Base-by-base conservation (phyloP, 2,329 filamentous ascomycete genomes). In the Sordariomycetes sp. region DNA sequence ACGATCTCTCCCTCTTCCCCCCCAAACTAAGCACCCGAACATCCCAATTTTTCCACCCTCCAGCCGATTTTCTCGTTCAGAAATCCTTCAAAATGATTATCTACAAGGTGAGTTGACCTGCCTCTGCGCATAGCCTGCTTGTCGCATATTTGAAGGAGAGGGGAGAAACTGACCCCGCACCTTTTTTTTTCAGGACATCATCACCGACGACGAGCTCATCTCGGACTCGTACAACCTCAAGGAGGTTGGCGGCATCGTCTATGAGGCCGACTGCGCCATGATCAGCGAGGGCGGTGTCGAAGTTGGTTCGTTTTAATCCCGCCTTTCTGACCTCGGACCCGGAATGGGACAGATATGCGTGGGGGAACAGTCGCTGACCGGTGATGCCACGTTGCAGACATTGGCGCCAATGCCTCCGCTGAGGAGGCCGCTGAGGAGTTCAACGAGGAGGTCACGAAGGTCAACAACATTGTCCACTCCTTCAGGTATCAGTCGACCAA, bases 401-500 rank as follows among this genome's bases (percentile, higher is more conserved):
- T 82, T 69, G 94, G 94, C 74, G 94, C 92, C 80, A 99, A 99
- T 77, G 89, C 94, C 67, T 97, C 93, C 67, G 92, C 94, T 62
- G 94, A 97, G 80, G 93, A 88, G 72, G 89, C 79, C 59, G 89
- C 86, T 0, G 90, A 92, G 67, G 87, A 73, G 64, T 66, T 85
- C 66, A 92, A 96, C 55, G 90, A 95, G 67, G 58, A 66, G 54
- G 73, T 75, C 60, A 74, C 86, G 76, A 84, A 85, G 71, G 92
- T 97, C 78, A 95, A 96, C 81, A 92, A 99, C 77, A 86, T 97
- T 63, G 83, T 96, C 72, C 80, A 92, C 80, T 89, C 89, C 68
- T 97, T 97, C 88, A 90, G 90, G 72, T 84, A 96, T 63, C 82
- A 88, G 76, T 78, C 79, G 72, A 92, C 88, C 60, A 72, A 68